Evolutionary conservation across 2,329 filamentous ascomycete genomes (phyloP).

Genomic region (Aschersonia sp.): DNA sequence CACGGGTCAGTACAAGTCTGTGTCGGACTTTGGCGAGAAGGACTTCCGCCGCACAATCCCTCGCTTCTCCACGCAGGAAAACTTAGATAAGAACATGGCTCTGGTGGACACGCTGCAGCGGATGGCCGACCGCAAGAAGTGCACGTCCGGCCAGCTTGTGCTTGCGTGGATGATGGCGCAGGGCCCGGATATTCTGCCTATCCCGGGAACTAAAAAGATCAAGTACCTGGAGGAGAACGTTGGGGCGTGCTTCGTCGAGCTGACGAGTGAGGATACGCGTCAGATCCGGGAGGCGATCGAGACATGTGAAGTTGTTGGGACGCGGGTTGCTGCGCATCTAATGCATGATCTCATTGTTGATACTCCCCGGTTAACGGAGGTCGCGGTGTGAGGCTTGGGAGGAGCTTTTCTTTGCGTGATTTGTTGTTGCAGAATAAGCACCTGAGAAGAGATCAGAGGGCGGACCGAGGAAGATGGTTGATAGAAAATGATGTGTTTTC

Average conservation of each 20-base stretch:
- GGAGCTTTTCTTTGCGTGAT: background rate
- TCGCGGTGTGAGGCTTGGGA: background rate
- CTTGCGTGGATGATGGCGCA: constrained; percentile 48
- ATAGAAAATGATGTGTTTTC: too few species aligned
- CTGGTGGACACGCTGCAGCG: background rate
- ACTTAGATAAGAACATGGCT: background rate
- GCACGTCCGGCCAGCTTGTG: constrained; percentile 25
- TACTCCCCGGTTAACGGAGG: background rate
- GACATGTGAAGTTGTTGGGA: background rate
- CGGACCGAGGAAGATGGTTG: too few species aligned
- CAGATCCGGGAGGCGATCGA: background rate
- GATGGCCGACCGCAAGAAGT: constrained; percentile 30
- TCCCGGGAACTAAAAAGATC: constrained; percentile 28
- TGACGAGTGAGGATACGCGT: background rate
- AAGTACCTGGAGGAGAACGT: constrained; percentile 25
- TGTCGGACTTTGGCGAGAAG: constrained; percentile 28
- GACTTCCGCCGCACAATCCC: constrained; percentile 7
- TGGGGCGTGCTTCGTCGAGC: background rate
- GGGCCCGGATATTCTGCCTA: constrained; percentile 43
- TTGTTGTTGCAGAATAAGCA: background rate
- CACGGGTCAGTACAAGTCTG: constrained; percentile 33
- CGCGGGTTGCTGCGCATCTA: background rate
- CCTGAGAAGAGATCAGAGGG: too few species aligned
- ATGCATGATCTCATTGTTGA: background rate
- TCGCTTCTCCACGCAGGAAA: background rate